phyloP scores from a whole-genome alignment of 192 early-diverging fungal genomes.

The Rhizophagus sp. region DNA sequence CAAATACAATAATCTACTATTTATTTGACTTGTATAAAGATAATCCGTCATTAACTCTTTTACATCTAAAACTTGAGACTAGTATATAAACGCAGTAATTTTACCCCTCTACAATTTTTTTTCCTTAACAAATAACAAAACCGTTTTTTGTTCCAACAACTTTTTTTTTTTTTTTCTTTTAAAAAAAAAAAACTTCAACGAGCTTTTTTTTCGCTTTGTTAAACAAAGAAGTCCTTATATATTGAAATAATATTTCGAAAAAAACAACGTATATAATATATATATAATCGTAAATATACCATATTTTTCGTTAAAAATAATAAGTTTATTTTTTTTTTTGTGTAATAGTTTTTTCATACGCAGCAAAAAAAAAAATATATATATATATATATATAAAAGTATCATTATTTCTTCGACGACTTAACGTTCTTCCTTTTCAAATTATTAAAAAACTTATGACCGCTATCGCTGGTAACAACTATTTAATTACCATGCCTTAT shows the following conservation, averaged over 20 bases:
- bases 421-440: not conserved
- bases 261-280: not conserved
- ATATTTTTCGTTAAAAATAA: too few species aligned
- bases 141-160: not conserved
- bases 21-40: not conserved
- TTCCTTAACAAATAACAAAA: not conserved
- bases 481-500: not conserved
- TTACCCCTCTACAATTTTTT: not conserved
- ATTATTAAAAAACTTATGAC: slow-evolving; percentile 9
- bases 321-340: too few species aligned
- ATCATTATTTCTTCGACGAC: not conserved
- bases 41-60: not conserved
- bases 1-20: not conserved
- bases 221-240: not conserved
- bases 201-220: too few species aligned
- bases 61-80: not conserved
- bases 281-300: not conserved
- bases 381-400: too few species aligned
- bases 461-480: slow-evolving; percentile 9
- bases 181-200: not conserved
- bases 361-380: too few species aligned
- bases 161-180: not conserved
- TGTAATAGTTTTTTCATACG: too few species aligned
- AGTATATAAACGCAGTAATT: not conserved
- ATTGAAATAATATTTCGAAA: not conserved